phyloP scores from a whole-genome alignment of 208 protist species.

The Acanthamoeba castellanii region DNA sequence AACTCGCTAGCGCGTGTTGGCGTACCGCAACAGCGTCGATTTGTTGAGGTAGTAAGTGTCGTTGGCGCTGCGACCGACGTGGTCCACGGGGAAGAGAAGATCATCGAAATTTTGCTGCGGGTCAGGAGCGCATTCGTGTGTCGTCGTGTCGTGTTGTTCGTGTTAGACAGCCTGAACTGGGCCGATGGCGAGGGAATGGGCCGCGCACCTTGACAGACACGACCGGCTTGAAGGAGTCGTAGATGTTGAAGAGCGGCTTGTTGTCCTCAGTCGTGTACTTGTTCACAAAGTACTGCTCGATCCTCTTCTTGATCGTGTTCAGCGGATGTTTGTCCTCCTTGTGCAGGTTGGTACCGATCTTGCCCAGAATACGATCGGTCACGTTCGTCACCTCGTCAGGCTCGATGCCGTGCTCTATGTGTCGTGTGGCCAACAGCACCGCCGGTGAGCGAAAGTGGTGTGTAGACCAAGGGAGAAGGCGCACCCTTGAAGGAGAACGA shows the following conservation, averaged over 20 bases:
- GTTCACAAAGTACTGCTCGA: constrained; percentile 81
- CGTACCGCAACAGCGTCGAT: constrained; percentile 64
- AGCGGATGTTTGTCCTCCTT: constrained; percentile 76
- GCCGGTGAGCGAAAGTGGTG: background rate
- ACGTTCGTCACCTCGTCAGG: constrained; percentile 67
- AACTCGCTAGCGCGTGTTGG: background rate
- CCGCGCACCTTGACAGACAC: constrained; percentile 33
- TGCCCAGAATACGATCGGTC: constrained; percentile 31
- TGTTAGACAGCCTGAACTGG: too few species aligned
- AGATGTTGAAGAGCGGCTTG: constrained; percentile 73
- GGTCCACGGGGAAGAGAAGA: constrained; percentile 85
- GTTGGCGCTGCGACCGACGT: constrained; percentile 81
- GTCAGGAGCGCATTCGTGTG: too few species aligned
- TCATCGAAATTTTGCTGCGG: constrained; percentile 88
- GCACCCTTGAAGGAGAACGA: constrained; percentile 68
- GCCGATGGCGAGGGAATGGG: background rate
- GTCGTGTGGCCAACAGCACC: background rate
- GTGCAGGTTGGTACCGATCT: constrained; percentile 77
- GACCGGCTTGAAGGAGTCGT: constrained; percentile 77
- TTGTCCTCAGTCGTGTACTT: background rate
- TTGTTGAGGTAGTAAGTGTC: constrained; percentile 90
- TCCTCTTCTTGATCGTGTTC: constrained; percentile 77
- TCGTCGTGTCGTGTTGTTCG: background rate
- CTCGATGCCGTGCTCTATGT: constrained; percentile 31
- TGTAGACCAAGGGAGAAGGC: background rate